Evolutionary conservation across 495 filamentous ascomycete genomes (phyloP).

Genomic region (Physcia stellaris): DNA sequence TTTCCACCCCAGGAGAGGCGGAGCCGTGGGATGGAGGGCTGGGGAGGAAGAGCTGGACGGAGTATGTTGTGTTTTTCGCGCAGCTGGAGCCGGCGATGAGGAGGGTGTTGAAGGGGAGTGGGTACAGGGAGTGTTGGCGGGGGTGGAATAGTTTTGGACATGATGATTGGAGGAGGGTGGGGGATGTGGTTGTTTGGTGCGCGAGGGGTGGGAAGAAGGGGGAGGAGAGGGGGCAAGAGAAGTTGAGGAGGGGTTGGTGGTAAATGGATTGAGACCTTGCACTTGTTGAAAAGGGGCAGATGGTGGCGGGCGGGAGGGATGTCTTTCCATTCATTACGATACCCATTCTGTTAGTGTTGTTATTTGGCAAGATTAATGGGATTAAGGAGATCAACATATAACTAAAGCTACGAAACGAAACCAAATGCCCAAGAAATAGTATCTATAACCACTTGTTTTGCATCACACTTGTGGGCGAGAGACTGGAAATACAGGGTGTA

Average conservation of each 20-base stretch:
- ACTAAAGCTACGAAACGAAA: too few relatives aligned
- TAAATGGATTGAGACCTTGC: background rate
- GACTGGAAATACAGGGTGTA: too few relatives aligned
- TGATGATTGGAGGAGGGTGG: slow-evolving; percentile 72
- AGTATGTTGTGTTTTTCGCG: slow-evolving; percentile 52
- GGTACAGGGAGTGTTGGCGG: slow-evolving; percentile 56
- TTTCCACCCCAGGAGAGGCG: too few relatives aligned
- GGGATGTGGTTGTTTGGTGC: slow-evolving; percentile 81
- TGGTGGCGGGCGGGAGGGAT: too few relatives aligned
- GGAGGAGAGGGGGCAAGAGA: background rate
- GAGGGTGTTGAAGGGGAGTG: slow-evolving; percentile 34
- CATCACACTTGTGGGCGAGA: too few relatives aligned
- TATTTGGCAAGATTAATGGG: too few relatives aligned
- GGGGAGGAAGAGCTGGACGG: slow-evolving; percentile 36
- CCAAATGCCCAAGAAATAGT: too few relatives aligned
- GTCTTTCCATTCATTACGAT: too few relatives aligned
- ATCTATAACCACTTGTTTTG: too few relatives aligned
- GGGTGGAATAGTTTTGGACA: slow-evolving; percentile 72
- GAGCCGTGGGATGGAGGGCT: slow-evolving; percentile 12
- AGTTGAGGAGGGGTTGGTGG: background rate
- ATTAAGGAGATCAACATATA: too few relatives aligned
- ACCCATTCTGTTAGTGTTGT: too few relatives aligned
- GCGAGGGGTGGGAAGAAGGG: slow-evolving; percentile 14
- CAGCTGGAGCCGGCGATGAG: slow-evolving; percentile 41
- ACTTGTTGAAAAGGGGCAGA: too few relatives aligned